Evolutionary conservation across 805 yeast genomes (phyloP).

Genomic region (Torulaspora indica): DNA sequence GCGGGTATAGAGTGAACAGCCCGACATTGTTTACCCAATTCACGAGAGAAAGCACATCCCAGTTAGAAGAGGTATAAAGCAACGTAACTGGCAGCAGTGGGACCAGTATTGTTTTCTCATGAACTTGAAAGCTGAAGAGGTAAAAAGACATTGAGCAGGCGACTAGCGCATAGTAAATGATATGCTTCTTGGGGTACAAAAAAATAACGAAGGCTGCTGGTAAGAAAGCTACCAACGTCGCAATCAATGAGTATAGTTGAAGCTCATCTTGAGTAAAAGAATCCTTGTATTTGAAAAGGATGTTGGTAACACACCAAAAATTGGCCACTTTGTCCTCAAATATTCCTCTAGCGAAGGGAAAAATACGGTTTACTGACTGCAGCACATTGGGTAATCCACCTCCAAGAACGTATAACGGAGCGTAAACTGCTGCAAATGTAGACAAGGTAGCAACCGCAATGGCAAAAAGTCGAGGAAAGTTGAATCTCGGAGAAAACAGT

Average conservation of each 20-base stretch:
- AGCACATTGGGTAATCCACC: slow-evolving; percentile 36
- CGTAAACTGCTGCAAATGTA: slow-evolving; percentile 48
- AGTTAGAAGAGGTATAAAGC: slow-evolving; percentile 48
- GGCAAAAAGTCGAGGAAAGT: slow-evolving; percentile 52
- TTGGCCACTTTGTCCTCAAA: slow-evolving; percentile 98
- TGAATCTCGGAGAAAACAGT: slow-evolving; percentile 39
- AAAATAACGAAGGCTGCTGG: slow-evolving; percentile 55
- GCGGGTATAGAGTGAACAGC: slow-evolving; percentile 82
- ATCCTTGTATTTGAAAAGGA: slow-evolving; percentile 62
- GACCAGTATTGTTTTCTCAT: slow-evolving; percentile 84
- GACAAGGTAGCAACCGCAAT: slow-evolving; percentile 61
- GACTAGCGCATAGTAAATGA: slow-evolving; percentile 69
- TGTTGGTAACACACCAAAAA: slow-evolving; percentile 93
- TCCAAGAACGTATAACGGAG: slow-evolving; percentile 56
- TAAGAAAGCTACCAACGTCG: slow-evolving; percentile 49
- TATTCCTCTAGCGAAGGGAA: slow-evolving; percentile 89
- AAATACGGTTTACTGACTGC: slow-evolving; percentile 66
- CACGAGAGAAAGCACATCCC: slow-evolving; percentile 62
- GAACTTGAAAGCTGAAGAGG: slow-evolving; percentile 91
- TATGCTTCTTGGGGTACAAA: slow-evolving; percentile 46
- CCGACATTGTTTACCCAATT: slow-evolving; percentile 86
- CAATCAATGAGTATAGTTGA: slow-evolving; percentile 50
- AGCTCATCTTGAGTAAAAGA: slow-evolving; percentile 53
- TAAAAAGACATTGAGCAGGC: slow-evolving; percentile 84
- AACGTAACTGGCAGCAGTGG: slow-evolving; percentile 84